phyloP scores from a whole-genome alignment of 768 basidiomycete species.

The Phylloporus arenicola region DNA sequence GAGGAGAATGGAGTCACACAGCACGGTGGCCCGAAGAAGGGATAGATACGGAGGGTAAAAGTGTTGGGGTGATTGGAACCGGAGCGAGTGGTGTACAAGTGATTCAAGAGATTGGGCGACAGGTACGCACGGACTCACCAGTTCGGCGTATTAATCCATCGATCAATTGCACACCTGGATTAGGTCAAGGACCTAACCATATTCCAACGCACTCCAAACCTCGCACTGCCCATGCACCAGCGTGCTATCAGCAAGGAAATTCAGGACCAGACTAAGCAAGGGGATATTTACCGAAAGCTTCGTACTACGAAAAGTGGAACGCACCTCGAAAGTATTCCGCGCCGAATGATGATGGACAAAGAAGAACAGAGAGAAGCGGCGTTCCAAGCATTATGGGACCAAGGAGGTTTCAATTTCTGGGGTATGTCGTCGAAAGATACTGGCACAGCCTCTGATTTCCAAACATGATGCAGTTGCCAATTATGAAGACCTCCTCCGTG shows the following conservation, averaged over 20 bases:
- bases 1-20: slow-evolving; percentile 6
- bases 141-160: not conserved
- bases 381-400: slow-evolving; percentile 8
- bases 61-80: slow-evolving; percentile 15
- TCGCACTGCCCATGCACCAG: slow-evolving; percentile 1
- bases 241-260: slow-evolving; percentile 3
- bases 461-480: not conserved
- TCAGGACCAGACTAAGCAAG: slow-evolving; percentile 9
- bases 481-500: slow-evolving; percentile 1
- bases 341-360: slow-evolving; percentile 5
- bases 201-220: slow-evolving; percentile 17
- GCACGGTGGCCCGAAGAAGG: slow-evolving; percentile 1
- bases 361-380: slow-evolving; percentile 8
- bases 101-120: slow-evolving; percentile 9
- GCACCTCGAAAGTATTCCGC: not conserved
- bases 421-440: not conserved
- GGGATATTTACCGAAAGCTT: slow-evolving; percentile 4
- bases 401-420: slow-evolving; percentile 9
- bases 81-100: slow-evolving; percentile 15
- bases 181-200: slow-evolving; percentile 1
- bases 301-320: slow-evolving; percentile 1
- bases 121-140: not conserved
- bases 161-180: not conserved
- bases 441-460: not conserved
- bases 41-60: slow-evolving; percentile 9